A percentile compares a stretch with the other conserved stretches of the same genome.
phyloP scores from a whole-genome alignment of 352 stramenopile species.

The Lagenidium sp. region DNA sequence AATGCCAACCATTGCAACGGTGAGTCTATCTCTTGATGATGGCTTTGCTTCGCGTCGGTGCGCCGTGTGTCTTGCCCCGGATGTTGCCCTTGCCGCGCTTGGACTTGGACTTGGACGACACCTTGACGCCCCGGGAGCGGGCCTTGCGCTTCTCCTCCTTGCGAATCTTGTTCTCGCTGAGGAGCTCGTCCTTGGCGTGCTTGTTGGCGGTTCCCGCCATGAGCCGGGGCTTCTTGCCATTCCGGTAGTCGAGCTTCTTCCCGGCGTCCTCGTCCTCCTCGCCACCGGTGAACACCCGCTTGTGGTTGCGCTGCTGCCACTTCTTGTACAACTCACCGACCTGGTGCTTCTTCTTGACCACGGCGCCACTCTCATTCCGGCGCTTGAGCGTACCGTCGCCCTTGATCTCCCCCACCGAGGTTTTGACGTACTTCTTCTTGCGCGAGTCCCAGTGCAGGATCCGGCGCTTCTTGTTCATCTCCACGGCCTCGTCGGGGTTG shows the following conservation, averaged over 20 bases:
- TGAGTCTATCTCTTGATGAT: constrained; percentile 41
- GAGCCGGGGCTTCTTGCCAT: constrained; percentile 62
- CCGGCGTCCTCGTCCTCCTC: constrained; percentile 59
- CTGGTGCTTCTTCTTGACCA: constrained; percentile 78
- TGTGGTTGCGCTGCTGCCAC: constrained; percentile 89
- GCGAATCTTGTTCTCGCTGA: constrained; percentile 70
- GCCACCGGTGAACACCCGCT: constrained; percentile 63
- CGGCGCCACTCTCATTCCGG: constrained; percentile 79
- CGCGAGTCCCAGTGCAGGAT: constrained; percentile 98
- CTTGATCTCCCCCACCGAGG: constrained; percentile 86
- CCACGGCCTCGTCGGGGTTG: constrained; percentile 96
- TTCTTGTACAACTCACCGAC: constrained; percentile 92
- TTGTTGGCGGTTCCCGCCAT: constrained; percentile 58
- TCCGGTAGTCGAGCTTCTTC: constrained; percentile 65
- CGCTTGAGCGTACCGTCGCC: constrained; percentile 72
- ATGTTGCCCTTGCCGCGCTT: constrained; percentile 70
- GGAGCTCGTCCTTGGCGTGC: constrained; percentile 68
- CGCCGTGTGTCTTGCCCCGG: constrained; percentile 73
- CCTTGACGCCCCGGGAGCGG: constrained; percentile 69
- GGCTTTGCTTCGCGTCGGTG: constrained; percentile 75
- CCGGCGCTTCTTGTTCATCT: constrained; percentile 96
- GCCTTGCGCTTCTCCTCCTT: constrained; percentile 83
- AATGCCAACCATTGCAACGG: too few species aligned
- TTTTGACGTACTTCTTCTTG: constrained; percentile 97
- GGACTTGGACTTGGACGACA: constrained; percentile 26